Evolutionary conservation across 805 yeast species (phyloP), one percentile per base, ranked within the genome.

Genomic region (Metschnikowia lochheadii): DNA sequence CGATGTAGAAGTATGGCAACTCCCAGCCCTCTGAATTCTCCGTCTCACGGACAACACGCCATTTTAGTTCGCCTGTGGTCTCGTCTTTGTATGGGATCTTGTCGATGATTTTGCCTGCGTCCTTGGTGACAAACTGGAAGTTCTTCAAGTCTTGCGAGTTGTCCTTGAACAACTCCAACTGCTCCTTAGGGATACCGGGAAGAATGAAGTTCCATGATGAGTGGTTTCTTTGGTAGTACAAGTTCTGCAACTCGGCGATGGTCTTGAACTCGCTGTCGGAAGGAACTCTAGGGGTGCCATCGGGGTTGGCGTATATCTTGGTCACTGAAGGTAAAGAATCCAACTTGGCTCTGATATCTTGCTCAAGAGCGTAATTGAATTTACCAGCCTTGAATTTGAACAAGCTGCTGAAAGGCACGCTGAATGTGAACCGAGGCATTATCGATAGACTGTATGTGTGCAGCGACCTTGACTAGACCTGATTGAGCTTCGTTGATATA

Each of bases 1-100:
- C 85, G 49, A 84, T 72, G 67, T 79, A 84, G 70, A 84, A 87
- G 60, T 84, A 82, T 49, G 87, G 75, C 56, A 75, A 74, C 65
- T 89, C 96, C 96, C 96, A 88, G 44, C 95, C 95, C 71, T 88
- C 95, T 35, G 77, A 77, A 63, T 82, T 83, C 60, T 79, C 82
- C 48, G 84, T 80, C 63, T 82, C 89, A 55, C 94, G 78, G 42
- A 89, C 82, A 50, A 87, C 71, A 60, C 82, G 79, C 95, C 94
- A 88, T 61, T 83, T 82, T 60, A 87, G 79, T 61, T 83, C 85
- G 35, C 96, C 96, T 15, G 88, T 83, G 37, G 82, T 73, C 40
- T 85, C 83, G 68, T 86, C 94, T 69, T 84, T 87, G 65, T 81
- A 87, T 40, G 96, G 96, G 52, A 88, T 81, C 70, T 88, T 88